Conservation (phyloP, 1,139 yeast genomes). For the Geotrichum phurueaensis region DNA sequence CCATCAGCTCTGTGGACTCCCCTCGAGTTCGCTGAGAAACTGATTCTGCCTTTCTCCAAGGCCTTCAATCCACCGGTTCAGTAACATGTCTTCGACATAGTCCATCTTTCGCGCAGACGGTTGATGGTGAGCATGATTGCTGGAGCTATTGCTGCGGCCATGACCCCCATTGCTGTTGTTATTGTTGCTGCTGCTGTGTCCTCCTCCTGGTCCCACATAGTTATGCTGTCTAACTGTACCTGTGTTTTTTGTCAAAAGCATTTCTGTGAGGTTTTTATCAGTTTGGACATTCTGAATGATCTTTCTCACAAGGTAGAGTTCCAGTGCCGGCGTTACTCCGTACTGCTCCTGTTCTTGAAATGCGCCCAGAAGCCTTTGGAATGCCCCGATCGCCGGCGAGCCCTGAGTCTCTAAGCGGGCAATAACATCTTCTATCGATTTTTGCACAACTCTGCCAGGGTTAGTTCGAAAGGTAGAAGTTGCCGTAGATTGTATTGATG, state of each 20-base stretch:
- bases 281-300: slow-evolving; percentile 21
- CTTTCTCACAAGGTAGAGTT: slow-evolving; percentile 24
- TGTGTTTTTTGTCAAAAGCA: slow-evolving; percentile 6
- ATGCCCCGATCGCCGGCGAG: slow-evolving; percentile 14
- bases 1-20: background rate
- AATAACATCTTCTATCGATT: slow-evolving; percentile 22
- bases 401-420: slow-evolving; percentile 20
- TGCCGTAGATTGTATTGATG: slow-evolving; percentile 1
- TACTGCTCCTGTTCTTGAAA: slow-evolving; percentile 16
- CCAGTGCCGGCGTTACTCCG: slow-evolving; percentile 22
- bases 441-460: slow-evolving; percentile 12
- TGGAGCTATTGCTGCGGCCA: slow-evolving; percentile 2
- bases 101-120: slow-evolving; percentile 39
- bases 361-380: slow-evolving; percentile 14
- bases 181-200: background rate
- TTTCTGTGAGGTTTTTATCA: slow-evolving; percentile 13
- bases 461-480: slow-evolving; percentile 14
- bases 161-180: background rate
- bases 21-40: background rate
- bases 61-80: slow-evolving; percentile 45
- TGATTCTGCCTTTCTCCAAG: slow-evolving; percentile 15
- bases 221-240: background rate
- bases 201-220: background rate
- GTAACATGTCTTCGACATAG: slow-evolving; percentile 42
- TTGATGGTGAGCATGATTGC: background rate